Base-by-base conservation (phyloP, 2,329 filamentous ascomycete genomes). In the Colletotrichum echinochloae region DNA sequence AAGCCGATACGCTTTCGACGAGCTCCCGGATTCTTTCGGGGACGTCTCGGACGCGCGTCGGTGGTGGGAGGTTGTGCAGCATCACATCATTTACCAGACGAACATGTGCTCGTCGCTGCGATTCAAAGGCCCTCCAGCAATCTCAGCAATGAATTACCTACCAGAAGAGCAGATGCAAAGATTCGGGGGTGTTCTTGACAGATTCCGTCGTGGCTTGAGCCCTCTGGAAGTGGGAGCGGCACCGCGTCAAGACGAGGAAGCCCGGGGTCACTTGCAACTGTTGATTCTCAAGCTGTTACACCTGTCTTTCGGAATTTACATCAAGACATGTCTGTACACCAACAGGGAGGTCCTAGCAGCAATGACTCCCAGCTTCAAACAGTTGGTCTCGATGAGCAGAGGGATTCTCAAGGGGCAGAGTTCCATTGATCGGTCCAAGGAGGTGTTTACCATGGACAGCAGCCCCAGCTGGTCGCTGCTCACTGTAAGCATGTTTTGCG, bases 401-500 rank as follows among this genome's bases (percentile, higher is more conserved):
- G 54, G 23, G 3, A 23, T 67, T 1, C 64, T 70, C 14, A 39
- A 41, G 5, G 35, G 46, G 7, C 67, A 70, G 18, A 26, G 8
- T 3, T 18, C 11, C 12, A 18, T 28, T 12, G 28, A 52, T 3
- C 9, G 9, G 5, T 37, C 48, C 28, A 54, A 60, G 2, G 66
- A 69, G 37, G 61, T 69, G 2, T 69, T 69, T 16, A 67, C 56
- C 3, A 66, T 70, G 67, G 63, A 70, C 1, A 62, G n/a, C 20
- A 62, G 63, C 7, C 56, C 64, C 12, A 56, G 62, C 33, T 83
- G 83, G 81, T 80, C 82, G 0, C 75, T 85, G 2, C 81, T 83
- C 51, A 73, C 83, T 2, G 78, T 79, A 2, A 77, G 83, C 0
- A 81, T 82, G 70, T 80, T 79, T 16, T 84, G 82, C 44, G 77